Evolutionary conservation across 257 asterid species (phyloP), one percentile per base, ranked within the genome.

Genomic region (Forsythia suspensa): DNA sequence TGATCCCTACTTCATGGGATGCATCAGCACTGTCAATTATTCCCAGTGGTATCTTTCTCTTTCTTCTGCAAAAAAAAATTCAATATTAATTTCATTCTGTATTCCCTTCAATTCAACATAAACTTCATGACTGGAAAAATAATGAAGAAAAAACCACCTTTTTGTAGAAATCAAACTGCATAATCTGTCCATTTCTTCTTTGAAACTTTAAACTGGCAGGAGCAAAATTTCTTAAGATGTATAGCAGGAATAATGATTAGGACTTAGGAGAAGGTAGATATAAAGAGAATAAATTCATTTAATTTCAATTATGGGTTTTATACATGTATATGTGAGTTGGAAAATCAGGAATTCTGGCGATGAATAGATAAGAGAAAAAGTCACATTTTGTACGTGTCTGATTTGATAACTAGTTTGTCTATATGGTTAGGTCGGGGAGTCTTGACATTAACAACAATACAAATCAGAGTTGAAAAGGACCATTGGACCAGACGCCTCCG

Each of bases 1-100:
- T 90, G 74, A 92, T 89, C 10, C 97, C 97, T 8, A 18, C 40
- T 71, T 90, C 94, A 29, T 85, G 90, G 12, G 86, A 85, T n/a
- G 77, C 87, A 48, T 80, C 90, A 0, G 73, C 76, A 57, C 69
- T 71, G 46, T 83, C 81, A 2, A 77, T 69, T 38, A 84, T 71
- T 66, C 82, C 90, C 43, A 39, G 55, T 9, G 76, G 81, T 24
- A 59, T 80, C 80, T 69, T 80, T 4, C 39, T 78, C 43, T 66
- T 85, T 39, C 82, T 75, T 46, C 84, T 81, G 81, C 40, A 42
- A 40, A 46, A 46, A 0, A 1, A 15, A 15, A 48, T 15, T 48
- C 20, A 48, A 5, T n/a, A 13, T 41, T 42, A 66, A 55, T 36
- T 36, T 3, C 12, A 8, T 59, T 3, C 34, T 59, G 37, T 59